Base-by-base conservation (phyloP, 2,329 filamentous ascomycete species). In the Phialophora verrucosa region DNA sequence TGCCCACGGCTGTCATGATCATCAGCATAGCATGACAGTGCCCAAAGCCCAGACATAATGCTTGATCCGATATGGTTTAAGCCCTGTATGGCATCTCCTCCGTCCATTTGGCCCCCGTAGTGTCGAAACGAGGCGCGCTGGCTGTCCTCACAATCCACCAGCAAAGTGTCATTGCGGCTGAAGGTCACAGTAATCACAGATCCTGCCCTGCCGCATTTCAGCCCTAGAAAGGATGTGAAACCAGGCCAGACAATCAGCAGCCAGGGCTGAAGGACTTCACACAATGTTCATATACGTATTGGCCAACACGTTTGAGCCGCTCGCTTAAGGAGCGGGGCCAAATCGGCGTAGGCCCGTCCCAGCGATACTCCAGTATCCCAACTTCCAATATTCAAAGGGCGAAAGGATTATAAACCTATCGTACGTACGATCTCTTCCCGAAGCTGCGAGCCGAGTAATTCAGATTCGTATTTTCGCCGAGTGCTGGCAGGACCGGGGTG, bases 161-260 rank as follows among this genome's bases (percentile, higher is more conserved):
- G 32, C 47, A 35, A 8, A 42, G 29, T 25, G 59, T 31, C 59
- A 54, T 44, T 54, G 59, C 59, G 59, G 59, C 59, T 61, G 59
- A 53, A 31, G 8, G 14, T n/a, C 57, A 49, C 38, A 12, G 17
- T 38, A 32, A 50, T 23, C 38, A 51, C n/a, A 59, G 44, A 51
- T 51, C 42, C 27, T 44, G 29, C 32, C 29, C 53, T 23, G 14
- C 35, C 35, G 53, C 17, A 55, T n/a, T 29, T 44, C 59, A 54
- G 58, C 49, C 49, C 32, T 35, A 42, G 32, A 32, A 29, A 53
- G 2, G 59, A 61, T 32, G 49, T 54, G 49, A 42, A 59, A 50
- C 57, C 14, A 32, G 44, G 42, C 32, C 42, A 49, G 44, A 44
- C 8, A 27, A n/a, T 53, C 44, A 53, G 59, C 59, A 42, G 35